Evolutionary conservation across 345 rosid genomes (phyloP), one percentile per base, ranked within the genome.

Genomic region (Garcia nutans): DNA sequence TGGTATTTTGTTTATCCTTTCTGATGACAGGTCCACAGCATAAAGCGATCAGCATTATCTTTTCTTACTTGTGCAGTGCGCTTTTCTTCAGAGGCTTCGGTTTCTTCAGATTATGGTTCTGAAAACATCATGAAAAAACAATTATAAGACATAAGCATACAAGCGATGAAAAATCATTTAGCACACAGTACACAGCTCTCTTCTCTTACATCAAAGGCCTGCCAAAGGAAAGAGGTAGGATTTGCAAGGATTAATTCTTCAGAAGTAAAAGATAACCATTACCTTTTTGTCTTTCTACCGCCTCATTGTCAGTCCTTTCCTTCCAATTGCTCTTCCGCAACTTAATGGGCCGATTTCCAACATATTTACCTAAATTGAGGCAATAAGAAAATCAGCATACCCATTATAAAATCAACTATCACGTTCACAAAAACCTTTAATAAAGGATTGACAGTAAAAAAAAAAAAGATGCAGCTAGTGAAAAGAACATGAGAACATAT

Each of bases 311-410:
- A 54, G 86, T 96, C 73, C 99, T 89, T 81, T 96, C 98, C 86
- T 83, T 92, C 99, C 99, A 96, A 78, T 91, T 96, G 88, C 99
- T 96, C 87, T 96, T 96, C 12, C 98, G 87, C 68, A 96, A 84
- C 76, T 96, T 96, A 66, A 96, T 93, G 1, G 98, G 99, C 54
- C 99, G 85, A 78, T 96, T 96, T 65, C 99, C 99, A 16, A 96
- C 99, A 80, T 96, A 96, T 79, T 96, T 96, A 57, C 99, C 99
- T 96, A 87, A 76, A 68, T 59, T 65, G 64, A 74, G 45, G 59
- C 63, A 56, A 42, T 70, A 68, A 70, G 15, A 3, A 42, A 56
- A 20, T 28, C 31, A 73, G 11, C 54, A 23, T 2, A 57, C 24
- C 17, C 17, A 42, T 61, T 49, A 0, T 45, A 19, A 17, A 69